Percentiles rank a stretch among this genome's conserved stretches.
Evolutionary conservation across 257 asterid genomes (phyloP).

Genomic region (Capsicum baccatum): DNA sequence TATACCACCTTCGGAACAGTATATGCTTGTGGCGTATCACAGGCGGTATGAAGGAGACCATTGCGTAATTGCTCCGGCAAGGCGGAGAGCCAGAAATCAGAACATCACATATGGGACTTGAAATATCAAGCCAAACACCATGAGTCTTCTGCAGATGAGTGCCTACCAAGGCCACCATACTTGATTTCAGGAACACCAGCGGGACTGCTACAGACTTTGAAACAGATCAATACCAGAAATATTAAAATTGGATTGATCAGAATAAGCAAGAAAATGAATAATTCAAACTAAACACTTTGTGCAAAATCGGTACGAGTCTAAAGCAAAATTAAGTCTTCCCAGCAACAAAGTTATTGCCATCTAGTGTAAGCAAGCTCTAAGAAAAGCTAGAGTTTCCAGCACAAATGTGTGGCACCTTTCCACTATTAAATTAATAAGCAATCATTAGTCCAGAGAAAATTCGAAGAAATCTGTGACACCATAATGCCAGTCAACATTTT

Average conservation of each 20-base stretch:
- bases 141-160: conserved; percentile 47
- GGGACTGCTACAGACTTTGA: conserved; percentile 81
- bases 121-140: conserved; percentile 78
- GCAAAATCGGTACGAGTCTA: not conserved
- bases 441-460: not conserved
- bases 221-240: conserved; percentile 18
- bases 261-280: not conserved
- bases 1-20: conserved; percentile 82
- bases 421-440: conserved; percentile 50
- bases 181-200: conserved; percentile 68
- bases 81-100: conserved; percentile 93
- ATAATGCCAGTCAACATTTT: conserved; percentile 19
- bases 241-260: conserved; percentile 4
- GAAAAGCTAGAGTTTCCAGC: conserved; percentile 62
- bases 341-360: conserved; percentile 72
- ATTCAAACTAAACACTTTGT: not conserved
- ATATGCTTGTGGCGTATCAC: conserved; percentile 85
- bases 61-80: conserved; percentile 67
- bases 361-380: conserved; percentile 78
- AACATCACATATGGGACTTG: conserved; percentile 51
- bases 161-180: conserved; percentile 60
- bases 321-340: conserved; percentile 48
- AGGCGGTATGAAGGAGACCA: conserved; percentile 72
- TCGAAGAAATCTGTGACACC: not conserved
- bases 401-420: conserved; percentile 72